Percentiles rank a stretch among this genome's conserved stretches.
Evolutionary conservation across 768 basidiomycete genomes (phyloP).

Genomic region (Lactarius akahatsu): DNA sequence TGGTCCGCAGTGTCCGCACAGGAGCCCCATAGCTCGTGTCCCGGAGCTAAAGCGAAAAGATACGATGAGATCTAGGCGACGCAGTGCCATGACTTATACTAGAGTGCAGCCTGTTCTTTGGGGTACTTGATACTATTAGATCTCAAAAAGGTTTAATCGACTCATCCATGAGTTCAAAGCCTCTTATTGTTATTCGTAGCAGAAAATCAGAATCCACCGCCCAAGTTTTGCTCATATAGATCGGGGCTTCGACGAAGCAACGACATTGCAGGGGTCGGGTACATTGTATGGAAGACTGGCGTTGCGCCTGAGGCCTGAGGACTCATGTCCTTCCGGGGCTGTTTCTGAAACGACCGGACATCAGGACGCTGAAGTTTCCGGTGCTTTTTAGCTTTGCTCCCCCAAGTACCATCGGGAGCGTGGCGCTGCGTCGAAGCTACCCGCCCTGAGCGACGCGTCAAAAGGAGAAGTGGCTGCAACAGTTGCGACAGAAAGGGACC

Average conservation of each 20-base stretch:
- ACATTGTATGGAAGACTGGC: background rate
- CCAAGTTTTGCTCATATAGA: too few relatives aligned
- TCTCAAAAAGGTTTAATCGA: background rate
- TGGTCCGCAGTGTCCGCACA: background rate
- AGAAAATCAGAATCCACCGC: background rate
- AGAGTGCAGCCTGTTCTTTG: background rate
- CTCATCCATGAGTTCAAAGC: background rate
- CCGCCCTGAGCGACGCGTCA: background rate
- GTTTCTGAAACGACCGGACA: background rate
- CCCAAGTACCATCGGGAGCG: background rate
- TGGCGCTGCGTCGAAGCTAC: background rate
- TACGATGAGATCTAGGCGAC: constrained; percentile 2
- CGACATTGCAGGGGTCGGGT: background rate
- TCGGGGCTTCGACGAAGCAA: background rate
- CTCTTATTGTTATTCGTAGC: background rate
- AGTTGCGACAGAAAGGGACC: background rate
- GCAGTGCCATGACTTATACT: background rate
- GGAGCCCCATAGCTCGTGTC: background rate
- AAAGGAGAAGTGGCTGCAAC: background rate
- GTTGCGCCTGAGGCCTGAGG: background rate
- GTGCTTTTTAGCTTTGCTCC: background rate
- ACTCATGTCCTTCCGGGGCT: background rate
- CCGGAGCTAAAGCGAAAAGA: constrained; percentile 10
- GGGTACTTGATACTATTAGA: background rate
- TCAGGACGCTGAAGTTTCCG: background rate